Evolutionary conservation across 768 basidiomycete genomes (phyloP).

Genomic region (Boletus tomentosulus): DNA sequence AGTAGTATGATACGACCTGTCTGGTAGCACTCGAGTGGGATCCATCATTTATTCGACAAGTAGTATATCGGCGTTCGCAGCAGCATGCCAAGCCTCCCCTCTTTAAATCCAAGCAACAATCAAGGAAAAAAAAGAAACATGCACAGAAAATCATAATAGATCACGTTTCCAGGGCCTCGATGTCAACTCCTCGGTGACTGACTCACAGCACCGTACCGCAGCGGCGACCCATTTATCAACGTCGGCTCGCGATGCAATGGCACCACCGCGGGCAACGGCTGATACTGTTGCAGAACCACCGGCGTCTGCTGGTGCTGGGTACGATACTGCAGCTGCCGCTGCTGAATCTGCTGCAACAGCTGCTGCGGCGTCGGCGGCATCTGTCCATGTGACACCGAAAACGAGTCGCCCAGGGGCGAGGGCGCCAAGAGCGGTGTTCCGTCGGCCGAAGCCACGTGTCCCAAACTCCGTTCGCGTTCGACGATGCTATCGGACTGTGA

Average conservation of each 20-base stretch:
- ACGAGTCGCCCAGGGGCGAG: constrained; percentile 11
- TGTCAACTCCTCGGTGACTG: constrained; percentile 12
- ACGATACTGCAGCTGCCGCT: constrained; percentile 14
- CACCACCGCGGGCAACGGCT: neutral
- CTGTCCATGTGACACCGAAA: constrained; percentile 1
- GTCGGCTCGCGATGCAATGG: neutral
- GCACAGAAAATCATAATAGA: neutral
- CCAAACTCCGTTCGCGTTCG: constrained; percentile 43
- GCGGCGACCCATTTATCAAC: constrained; percentile 7
- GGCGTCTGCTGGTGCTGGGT: neutral
- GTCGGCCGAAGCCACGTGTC: constrained; percentile 29
- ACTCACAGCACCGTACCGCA: constrained; percentile 17
- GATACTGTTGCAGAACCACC: neutral
- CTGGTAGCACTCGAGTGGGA: too few relatives aligned
- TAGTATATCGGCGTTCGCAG: too few relatives aligned
- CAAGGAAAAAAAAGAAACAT: neutral
- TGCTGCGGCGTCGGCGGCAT: constrained; percentile 17
- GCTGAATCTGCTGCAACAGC: constrained; percentile 15
- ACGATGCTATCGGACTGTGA: constrained; percentile 43
- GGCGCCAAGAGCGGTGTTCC: constrained; percentile 34
- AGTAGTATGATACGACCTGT: too few relatives aligned
- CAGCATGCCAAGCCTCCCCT: too few relatives aligned
- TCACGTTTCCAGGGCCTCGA: neutral
- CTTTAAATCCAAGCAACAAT: neutral
- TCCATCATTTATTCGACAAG: too few relatives aligned